phyloP scores from a whole-genome alignment of 768 basidiomycete genomes.

The Sutorius australiensis region DNA sequence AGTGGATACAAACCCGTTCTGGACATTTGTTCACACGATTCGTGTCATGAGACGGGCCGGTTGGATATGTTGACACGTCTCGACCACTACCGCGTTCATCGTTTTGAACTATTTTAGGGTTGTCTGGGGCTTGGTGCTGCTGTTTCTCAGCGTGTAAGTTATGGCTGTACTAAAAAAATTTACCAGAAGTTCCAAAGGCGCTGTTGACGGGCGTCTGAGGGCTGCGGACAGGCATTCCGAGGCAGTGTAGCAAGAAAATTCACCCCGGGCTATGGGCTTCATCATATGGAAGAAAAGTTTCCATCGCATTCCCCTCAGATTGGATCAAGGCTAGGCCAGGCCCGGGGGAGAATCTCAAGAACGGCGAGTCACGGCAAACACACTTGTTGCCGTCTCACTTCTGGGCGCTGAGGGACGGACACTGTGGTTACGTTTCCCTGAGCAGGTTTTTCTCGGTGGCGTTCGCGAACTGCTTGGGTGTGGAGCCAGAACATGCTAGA shows the following conservation, averaged over 20 bases:
- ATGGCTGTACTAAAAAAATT: slow-evolving; percentile 1
- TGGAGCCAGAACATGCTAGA: not conserved
- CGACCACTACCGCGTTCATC: not conserved
- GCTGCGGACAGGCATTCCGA: not conserved
- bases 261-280: not conserved
- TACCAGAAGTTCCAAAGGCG: not conserved
- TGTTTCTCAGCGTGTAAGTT: not conserved
- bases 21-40: slow-evolving; percentile 5
- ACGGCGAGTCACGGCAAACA: not conserved
- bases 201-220: not conserved
- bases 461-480: not conserved
- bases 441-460: too few species aligned
- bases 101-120: not conserved
- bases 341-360: not conserved
- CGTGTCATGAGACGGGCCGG: too few species aligned
- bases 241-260: slow-evolving; percentile 2
- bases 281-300: slow-evolving; percentile 3
- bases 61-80: not conserved
- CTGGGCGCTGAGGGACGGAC: too few species aligned
- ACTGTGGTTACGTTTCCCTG: too few species aligned
- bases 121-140: not conserved
- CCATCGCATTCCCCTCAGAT: not conserved
- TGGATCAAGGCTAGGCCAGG: not conserved
- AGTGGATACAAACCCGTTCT: slow-evolving; percentile 6
- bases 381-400: not conserved